phyloP scores from a whole-genome alignment of 1,284 basidiomycete species.

The Microbotryomycetes sp. region DNA sequence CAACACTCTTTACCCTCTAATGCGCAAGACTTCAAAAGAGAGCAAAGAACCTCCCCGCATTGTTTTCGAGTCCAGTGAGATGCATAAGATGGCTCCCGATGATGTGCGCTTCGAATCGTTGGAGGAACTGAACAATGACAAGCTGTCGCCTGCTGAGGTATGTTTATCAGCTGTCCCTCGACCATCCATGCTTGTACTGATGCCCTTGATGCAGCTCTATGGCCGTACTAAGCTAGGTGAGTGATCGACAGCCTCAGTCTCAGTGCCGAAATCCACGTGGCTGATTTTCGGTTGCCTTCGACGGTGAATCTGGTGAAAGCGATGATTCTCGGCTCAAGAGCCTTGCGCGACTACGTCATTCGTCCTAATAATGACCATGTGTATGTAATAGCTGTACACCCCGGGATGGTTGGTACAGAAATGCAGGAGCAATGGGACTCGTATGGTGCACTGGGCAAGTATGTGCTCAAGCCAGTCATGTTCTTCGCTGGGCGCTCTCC shows the following conservation, averaged over 20 bases:
- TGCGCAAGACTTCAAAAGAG: conserved; percentile 44
- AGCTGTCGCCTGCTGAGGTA: conserved; percentile 42
- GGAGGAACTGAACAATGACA: conserved; percentile 45
- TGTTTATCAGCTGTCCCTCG: no score
- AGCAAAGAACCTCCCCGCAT: conserved; percentile 42
- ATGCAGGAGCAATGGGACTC: conserved; percentile 46
- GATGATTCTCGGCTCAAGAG: conserved; percentile 47
- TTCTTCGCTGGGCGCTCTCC: conserved; percentile 44
- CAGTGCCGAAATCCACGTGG: no score
- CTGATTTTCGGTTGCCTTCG: no score
- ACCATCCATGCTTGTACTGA: no score
- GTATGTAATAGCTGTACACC: conserved; percentile 45
- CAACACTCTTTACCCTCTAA: conserved; percentile 48
- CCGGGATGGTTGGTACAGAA: conserved; percentile 45
- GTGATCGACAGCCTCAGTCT: no score
- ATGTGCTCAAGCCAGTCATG: conserved; percentile 41
- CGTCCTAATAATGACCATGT: conserved; percentile 42
- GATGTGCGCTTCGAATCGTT: conserved; percentile 43
- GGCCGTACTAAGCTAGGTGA: conserved; percentile 46
- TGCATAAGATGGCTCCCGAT: conserved; percentile 45
- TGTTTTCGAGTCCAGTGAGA: conserved; percentile 47
- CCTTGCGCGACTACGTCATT: conserved; percentile 45
- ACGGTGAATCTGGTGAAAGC: no score
- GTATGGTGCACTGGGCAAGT: conserved; percentile 27
- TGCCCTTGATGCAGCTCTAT: conserved; percentile 44